phyloP scores from a whole-genome alignment of 192 early-diverging fungal species.

The Rhizophagus sp. region DNA sequence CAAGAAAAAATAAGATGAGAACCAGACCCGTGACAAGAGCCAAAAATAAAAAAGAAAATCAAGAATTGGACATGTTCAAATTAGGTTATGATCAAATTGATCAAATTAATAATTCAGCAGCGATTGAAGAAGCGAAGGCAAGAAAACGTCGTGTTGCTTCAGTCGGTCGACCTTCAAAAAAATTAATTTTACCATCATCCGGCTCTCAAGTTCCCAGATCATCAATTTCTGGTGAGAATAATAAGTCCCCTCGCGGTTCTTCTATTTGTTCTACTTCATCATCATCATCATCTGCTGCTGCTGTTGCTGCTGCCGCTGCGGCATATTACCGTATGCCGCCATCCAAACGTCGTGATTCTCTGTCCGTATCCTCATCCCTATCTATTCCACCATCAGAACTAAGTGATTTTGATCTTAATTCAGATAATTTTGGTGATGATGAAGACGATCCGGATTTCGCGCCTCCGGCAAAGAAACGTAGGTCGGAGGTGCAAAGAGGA shows the following conservation, averaged over 20 bases:
- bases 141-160: not conserved
- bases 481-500: not conserved
- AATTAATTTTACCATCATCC: too few species aligned
- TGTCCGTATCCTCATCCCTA: slow-evolving; percentile 16
- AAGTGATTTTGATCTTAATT: slow-evolving; percentile 19
- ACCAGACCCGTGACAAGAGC: slow-evolving; percentile 18
- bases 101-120: not conserved
- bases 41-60: slow-evolving; percentile 18
- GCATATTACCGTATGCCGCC: not conserved
- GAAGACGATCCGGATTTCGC: slow-evolving; percentile 32
- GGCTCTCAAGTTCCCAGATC: not conserved
- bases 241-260: slow-evolving; percentile 5
- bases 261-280: slow-evolving; percentile 1
- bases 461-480: slow-evolving; percentile 12
- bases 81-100: not conserved
- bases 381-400: slow-evolving; percentile 24
- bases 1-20: slow-evolving; percentile 7
- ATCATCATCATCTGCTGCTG: not conserved
- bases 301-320: not conserved
- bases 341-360: slow-evolving; percentile 11
- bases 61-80: slow-evolving; percentile 9
- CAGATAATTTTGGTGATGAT: slow-evolving; percentile 32
- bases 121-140: not conserved
- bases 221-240: not conserved
- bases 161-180: not conserved